Base-by-base conservation (phyloP, 2,329 filamentous ascomycete species). In the Paramyrothecium sp. region DNA sequence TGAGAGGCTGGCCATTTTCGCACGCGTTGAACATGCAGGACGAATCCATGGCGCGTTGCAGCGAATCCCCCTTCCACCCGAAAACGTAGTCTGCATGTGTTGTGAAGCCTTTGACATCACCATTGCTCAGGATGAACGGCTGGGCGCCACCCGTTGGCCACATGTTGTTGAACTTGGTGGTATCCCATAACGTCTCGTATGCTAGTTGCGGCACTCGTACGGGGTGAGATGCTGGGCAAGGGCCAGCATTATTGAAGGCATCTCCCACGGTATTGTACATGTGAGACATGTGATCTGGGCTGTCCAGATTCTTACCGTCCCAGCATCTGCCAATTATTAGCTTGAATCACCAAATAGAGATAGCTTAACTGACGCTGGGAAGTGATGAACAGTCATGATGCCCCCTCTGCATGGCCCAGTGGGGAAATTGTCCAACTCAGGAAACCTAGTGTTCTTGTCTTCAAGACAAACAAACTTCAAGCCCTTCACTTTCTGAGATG, bases 101-200 rank as follows among this genome's bases (percentile, higher is more conserved):
- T 10, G 73, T 73, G 55, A 67, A 74, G 16, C 72, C 73, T 33
- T 66, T 69, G 53, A 61, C 58, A 51, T 71, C 69, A 47, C 65
- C 65, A 61, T 65, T 71, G 60, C 64, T 70, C 8, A 67, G 56
- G 2, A 63, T 60, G 54, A 71, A 70, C 19, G 68, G 69, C 26
- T 68, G 61, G 19, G 63, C 64, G 33, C 67, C 69, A 65, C 71
- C 68, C 47, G 69, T 65, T 4, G 49, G 49, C 49, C 49, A 51
- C 49, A 51, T 62, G 66, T 70, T 65, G 61, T 73, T 74, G 62
- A 77, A 78, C 50, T 66, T 60, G 8, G 70, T 64, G 4, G 70
- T 71, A 50, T 77, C 71, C 74, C 73, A 77, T 51, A 78, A 69
- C 2, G 75, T 73, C 61, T 77, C 74, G 63, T 76, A 73, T 64